Evolutionary conservation across 2,329 filamentous ascomycete species (phyloP), one percentile per base, ranked within the genome.

Genomic region (Trichocomaceae sp.): DNA sequence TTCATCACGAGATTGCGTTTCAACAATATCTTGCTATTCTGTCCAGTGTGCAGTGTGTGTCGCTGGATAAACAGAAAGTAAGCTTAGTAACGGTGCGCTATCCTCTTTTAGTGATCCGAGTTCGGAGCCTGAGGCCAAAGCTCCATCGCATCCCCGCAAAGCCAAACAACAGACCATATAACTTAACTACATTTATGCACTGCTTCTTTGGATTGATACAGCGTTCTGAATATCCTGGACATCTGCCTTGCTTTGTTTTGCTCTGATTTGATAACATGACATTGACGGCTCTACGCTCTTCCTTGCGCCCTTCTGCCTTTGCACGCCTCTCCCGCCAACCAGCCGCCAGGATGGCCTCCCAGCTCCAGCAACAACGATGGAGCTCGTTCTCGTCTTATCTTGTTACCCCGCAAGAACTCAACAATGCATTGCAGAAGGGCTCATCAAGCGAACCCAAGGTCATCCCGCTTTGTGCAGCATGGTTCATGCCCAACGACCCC

Each of bases 401-500:
- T 59, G 86, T 99, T 66, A 86, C 88, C 1, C 92, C 93, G 0
- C 81, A 83, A 58, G 86, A 96, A 72, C 84, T 97, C 55, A 75
- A 86, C 66, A 82, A 87, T 61, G 91, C 90, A 50, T 80, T 99
- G 50, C 85, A 87, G 72, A 87, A 86, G 74, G 95, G 92, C 70
- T 82, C 90, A 3, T 82, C 86, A 12, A 87, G 86, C 52, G 83
- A 86, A 59, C 87, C 92, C 1, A 85, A 88, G 61, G 86, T 95
- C 44, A 84, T 99, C 52, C 88, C 93, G 2, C 80, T 99, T 42
- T 96, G 91, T 72, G 93, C 91, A 47, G 82, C 90, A 22, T 99
- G 93, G 93, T 99, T 96, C 68, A 82, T 99, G 59, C 93, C 93
- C 59, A 97, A 96, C 71, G 92, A 96, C 61, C 77, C 80, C 1